Conservation (phyloP, 129 eudicot species). For the Centrapalus pauciflorus region DNA sequence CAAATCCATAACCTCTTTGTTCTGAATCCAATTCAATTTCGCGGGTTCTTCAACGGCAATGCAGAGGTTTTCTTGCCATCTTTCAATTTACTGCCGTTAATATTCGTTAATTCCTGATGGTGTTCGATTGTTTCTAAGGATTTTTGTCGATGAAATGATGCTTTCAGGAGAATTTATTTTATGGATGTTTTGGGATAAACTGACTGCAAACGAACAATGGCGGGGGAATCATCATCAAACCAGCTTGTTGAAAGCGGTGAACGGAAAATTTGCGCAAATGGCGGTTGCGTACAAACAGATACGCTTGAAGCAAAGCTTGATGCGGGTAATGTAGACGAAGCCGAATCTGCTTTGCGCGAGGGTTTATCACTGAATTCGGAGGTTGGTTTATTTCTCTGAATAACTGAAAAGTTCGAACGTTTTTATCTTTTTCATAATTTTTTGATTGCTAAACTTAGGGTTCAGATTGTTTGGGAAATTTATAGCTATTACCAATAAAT, state of each 20-base stretch:
- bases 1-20: neutral
- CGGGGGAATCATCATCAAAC: slow-evolving; percentile 34
- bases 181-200: slow-evolving; percentile 7
- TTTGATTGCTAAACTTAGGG: neutral
- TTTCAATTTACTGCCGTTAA: neutral
- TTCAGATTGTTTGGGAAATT: neutral
- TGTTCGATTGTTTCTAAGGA: neutral
- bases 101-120: neutral
- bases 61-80: slow-evolving; percentile 11
- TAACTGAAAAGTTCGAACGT: neutral
- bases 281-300: slow-evolving; percentile 55
- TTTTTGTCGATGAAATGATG: neutral
- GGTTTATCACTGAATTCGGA: slow-evolving; percentile 86
- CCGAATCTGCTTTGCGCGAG: slow-evolving; percentile 78
- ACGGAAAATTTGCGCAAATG: slow-evolving; percentile 67
- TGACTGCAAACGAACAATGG: slow-evolving; percentile 26
- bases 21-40: neutral
- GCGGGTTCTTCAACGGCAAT: slow-evolving; percentile 7
- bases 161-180: neutral
- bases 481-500: neutral
- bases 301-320: slow-evolving; percentile 75
- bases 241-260: slow-evolving; percentile 34
- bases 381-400: slow-evolving; percentile 35
- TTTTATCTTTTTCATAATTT: neutral
- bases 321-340: slow-evolving; percentile 74